Percentiles rank a stretch among this genome's conserved stretches.
These are phyloP conservation scores for Inga oerstediana DNA, from an alignment of 306 rosid genomes.

Conservation along the genomic window DNA sequence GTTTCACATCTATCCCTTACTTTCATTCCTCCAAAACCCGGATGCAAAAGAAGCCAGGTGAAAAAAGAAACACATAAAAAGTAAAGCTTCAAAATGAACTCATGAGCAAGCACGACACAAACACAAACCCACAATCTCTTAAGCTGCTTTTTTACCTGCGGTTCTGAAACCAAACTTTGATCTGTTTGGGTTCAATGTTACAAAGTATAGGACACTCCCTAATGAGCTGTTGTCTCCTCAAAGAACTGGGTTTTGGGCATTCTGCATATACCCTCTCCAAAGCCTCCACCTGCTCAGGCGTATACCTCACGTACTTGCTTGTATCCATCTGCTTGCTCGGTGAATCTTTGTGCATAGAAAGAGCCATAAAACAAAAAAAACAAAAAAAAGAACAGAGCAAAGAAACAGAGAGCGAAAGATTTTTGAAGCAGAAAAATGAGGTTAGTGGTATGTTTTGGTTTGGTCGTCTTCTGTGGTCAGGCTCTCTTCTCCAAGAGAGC, in stretches of 20 bases:
- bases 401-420: not conserved
- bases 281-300: slow-evolving; percentile 96
- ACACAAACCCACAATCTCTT: not conserved
- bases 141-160: slow-evolving; percentile 59
- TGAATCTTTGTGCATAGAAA: slow-evolving; percentile 71
- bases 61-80: not conserved
- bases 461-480: slow-evolving; percentile 50
- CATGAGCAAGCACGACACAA: not conserved
- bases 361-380: slow-evolving; percentile 50
- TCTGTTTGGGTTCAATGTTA: slow-evolving; percentile 94
- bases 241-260: slow-evolving; percentile 94
- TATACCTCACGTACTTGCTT: slow-evolving; percentile 90
- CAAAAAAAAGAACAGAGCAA: not conserved
- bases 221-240: slow-evolving; percentile 92
- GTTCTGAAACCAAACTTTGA: slow-evolving; percentile 99
- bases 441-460: slow-evolving; percentile 14
- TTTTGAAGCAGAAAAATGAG: not conserved
- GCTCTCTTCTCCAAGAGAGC: slow-evolving; percentile 98
- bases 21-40: not conserved
- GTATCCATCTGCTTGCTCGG: slow-evolving; percentile 71
- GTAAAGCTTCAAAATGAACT: slow-evolving; percentile 3
- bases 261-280: slow-evolving; percentile 92
- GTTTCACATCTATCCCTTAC: not conserved
- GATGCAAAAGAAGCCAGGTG: not conserved
- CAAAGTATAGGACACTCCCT: slow-evolving; percentile 92